A percentile compares a stretch with the other conserved stretches of the same genome.
Evolutionary conservation across 176 grass and related monocot species (phyloP).

Genomic region (Phoenix dactylifera): DNA sequence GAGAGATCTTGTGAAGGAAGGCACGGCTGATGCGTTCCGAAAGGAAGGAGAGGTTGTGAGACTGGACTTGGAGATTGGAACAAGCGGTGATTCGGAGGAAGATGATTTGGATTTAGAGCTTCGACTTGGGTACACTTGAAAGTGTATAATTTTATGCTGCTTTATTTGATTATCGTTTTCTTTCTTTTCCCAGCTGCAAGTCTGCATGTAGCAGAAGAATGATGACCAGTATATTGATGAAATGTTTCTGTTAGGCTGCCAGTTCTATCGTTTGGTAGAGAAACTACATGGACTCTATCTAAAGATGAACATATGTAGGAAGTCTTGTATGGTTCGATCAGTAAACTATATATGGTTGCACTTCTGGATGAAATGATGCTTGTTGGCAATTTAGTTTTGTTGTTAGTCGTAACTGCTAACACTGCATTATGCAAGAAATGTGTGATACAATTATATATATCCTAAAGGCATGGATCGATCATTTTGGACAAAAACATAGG

Average conservation of each 20-base stretch:
- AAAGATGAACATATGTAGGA: too few relatives aligned
- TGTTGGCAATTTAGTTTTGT: too few relatives aligned
- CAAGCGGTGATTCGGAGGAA: slow-evolving; percentile 2
- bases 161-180: not conserved
- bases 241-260: not conserved
- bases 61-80: slow-evolving; percentile 16
- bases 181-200: not conserved
- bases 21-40: not conserved
- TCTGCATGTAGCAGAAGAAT: not conserved
- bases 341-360: too few relatives aligned
- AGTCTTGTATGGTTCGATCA: too few relatives aligned
- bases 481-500: too few relatives aligned
- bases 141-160: not conserved
- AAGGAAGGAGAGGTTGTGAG: not conserved
- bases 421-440: too few relatives aligned
- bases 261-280: too few relatives aligned
- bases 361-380: too few relatives aligned
- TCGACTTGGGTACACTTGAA: slow-evolving; percentile 30
- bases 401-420: too few relatives aligned
- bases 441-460: too few relatives aligned
- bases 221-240: not conserved
- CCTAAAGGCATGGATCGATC: too few relatives aligned
- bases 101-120: slow-evolving; percentile 40
- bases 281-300: too few relatives aligned
- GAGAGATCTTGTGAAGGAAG: slow-evolving; percentile 17